Evolutionary conservation across 2,329 filamentous ascomycete species (phyloP).

Genomic region (Exserohilum rostratum): DNA sequence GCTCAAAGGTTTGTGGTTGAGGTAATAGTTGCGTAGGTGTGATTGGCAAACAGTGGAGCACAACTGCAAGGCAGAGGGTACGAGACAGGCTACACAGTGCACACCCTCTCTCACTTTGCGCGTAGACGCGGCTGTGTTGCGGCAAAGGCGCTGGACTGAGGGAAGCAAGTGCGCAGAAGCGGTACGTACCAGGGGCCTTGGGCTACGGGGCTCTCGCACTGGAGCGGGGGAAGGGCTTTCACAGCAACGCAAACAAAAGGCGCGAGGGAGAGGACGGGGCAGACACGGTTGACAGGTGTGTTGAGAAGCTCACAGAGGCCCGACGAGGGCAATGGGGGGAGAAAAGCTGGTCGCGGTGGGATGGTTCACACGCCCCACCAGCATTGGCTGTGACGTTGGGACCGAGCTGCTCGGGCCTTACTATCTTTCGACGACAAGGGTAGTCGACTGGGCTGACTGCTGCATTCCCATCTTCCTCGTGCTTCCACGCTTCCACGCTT

Average conservation of each 20-base stretch:
- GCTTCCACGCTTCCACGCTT: constrained; percentile 17
- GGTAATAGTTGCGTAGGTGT: constrained; percentile 1
- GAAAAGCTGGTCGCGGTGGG: constrained; percentile 23
- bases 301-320: constrained; percentile 8
- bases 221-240: constrained; percentile 2
- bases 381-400: constrained; percentile 15
- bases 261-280: background rate
- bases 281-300: background rate
- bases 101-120: constrained; percentile 12
- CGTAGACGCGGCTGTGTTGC: background rate
- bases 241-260: background rate
- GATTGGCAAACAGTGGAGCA: constrained; percentile 11
- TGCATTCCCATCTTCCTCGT: constrained; percentile 19
- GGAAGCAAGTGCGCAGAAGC: constrained; percentile 12
- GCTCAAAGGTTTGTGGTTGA: constrained; percentile 6
- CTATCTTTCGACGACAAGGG: constrained; percentile 9
- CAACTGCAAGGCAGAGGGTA: background rate
- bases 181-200: constrained; percentile 9
- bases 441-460: constrained; percentile 13
- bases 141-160: constrained; percentile 1
- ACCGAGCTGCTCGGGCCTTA: constrained; percentile 13
- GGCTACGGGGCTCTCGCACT: constrained; percentile 7
- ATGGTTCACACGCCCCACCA: constrained; percentile 20
- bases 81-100: background rate
- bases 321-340: constrained; percentile 15